Percentiles rank a stretch among this genome's conserved stretches.
phyloP scores from a whole-genome alignment of 345 rosid genomes.

The Clausena lansium region DNA sequence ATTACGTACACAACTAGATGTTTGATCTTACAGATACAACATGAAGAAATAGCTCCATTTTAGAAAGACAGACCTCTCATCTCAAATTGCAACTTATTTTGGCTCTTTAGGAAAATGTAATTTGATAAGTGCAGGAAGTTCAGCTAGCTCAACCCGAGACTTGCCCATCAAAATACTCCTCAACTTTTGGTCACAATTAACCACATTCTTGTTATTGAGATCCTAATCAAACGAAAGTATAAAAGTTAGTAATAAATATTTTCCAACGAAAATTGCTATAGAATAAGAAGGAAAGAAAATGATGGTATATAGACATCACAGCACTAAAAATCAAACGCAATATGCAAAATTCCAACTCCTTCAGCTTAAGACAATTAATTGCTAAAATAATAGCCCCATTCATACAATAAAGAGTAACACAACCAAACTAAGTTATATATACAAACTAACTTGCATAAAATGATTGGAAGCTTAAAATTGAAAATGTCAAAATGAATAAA shows the following conservation, averaged over 20 bases:
- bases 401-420: neutral
- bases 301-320: neutral
- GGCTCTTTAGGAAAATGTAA: conserved; percentile 71
- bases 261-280: neutral
- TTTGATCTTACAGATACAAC: neutral
- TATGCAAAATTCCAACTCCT: neutral
- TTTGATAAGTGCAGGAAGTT: conserved; percentile 81
- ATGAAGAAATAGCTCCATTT: neutral
- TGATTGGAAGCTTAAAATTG: neutral
- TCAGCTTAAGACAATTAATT: neutral
- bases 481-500: neutral
- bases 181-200: conserved; percentile 76
- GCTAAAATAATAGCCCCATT: neutral
- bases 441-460: neutral
- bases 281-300: neutral
- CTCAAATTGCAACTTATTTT: conserved; percentile 39
- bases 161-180: conserved; percentile 71
- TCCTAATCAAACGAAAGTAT: conserved; percentile 43
- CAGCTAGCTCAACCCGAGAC: conserved; percentile 70
- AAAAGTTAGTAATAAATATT: neutral
- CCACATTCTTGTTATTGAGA: conserved; percentile 75
- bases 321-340: neutral
- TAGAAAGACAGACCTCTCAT: neutral
- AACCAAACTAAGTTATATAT: neutral
- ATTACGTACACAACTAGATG: conserved; percentile 12